Conservation (phyloP, 108 stramenopile species). For the Fistulifera pelliculosa region DNA sequence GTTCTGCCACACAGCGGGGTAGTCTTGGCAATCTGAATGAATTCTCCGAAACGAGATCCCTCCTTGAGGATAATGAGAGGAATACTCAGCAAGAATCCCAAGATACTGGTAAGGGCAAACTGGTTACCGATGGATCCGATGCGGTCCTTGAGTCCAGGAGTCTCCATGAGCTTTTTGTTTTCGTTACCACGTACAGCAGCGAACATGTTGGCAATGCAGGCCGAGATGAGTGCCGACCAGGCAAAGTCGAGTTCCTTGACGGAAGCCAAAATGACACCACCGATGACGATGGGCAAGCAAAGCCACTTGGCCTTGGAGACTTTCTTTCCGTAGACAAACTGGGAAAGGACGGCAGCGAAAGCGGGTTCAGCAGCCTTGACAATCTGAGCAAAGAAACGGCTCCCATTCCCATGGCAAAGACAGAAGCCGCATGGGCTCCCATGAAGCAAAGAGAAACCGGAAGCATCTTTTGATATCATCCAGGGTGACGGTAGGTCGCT, state of each 20-base stretch:
- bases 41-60: constrained; percentile 70
- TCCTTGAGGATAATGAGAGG: constrained; percentile 66
- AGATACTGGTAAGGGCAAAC: constrained; percentile 80
- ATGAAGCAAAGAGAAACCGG: constrained; percentile 90
- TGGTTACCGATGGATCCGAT: constrained; percentile 88
- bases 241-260: constrained; percentile 93
- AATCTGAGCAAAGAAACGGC: constrained; percentile 93
- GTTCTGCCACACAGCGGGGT: constrained; percentile 73
- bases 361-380: constrained; percentile 93
- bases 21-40: constrained; percentile 69
- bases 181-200: constrained; percentile 91
- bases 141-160: constrained; percentile 79
- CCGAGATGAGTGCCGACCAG: constrained; percentile 74
- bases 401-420: constrained; percentile 86
- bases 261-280: constrained; percentile 85
- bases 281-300: constrained; percentile 89
- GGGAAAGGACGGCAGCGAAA: constrained; percentile 84
- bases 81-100: constrained; percentile 76
- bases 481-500: constrained; percentile 50
- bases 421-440: constrained; percentile 86
- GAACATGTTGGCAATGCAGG: constrained; percentile 89
- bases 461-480: constrained; percentile 85
- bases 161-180: constrained; percentile 93
- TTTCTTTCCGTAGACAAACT: constrained; percentile 80
- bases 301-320: constrained; percentile 89